These are phyloP conservation scores for Rhodosporidiobolus sp. DNA, from an alignment of 768 basidiomycete genomes.

Conservation along the genomic window DNA sequence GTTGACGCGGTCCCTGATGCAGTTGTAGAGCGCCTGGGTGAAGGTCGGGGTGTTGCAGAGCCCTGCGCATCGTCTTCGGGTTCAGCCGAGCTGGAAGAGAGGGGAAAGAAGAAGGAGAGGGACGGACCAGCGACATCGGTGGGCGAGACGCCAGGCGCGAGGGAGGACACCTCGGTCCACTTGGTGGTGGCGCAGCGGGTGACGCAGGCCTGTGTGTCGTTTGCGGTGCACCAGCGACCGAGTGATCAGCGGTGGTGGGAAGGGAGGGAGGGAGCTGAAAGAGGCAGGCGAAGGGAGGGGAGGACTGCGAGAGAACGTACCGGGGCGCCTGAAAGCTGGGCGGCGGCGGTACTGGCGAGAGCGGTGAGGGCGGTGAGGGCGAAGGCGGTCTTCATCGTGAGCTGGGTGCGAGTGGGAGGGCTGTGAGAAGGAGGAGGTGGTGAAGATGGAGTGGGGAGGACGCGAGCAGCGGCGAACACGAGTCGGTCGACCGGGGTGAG, in stretches of 20 bases:
- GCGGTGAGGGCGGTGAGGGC: not conserved
- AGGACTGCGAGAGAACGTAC: not conserved
- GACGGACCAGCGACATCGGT: constrained; percentile 6
- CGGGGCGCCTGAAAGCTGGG: constrained; percentile 16
- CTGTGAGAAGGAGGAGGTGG: no score
- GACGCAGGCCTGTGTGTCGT: constrained; percentile 12
- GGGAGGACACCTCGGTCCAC: constrained; percentile 4
- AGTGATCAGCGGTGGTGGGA: no score
- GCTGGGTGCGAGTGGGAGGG: no score
- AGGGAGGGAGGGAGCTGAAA: not conserved
- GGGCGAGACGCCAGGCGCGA: constrained; percentile 6
- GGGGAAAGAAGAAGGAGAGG: not conserved
- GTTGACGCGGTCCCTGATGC: constrained; percentile 8
- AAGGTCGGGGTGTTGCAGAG: constrained; percentile 7
- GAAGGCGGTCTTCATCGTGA: not conserved
- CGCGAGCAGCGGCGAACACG: no score
- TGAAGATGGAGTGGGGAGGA: no score
- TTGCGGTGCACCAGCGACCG: not conserved
- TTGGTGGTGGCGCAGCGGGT: constrained; percentile 25
- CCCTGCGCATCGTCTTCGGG: not conserved
- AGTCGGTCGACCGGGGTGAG: no score
- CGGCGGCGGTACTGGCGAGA: constrained; percentile 2
- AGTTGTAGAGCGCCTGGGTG: constrained; percentile 24
- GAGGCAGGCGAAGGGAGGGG: not conserved
- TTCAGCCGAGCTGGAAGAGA: not conserved